These are phyloP conservation scores for Melanogaster broomeanus DNA, from an alignment of 768 basidiomycete genomes.

Conservation along the genomic window DNA sequence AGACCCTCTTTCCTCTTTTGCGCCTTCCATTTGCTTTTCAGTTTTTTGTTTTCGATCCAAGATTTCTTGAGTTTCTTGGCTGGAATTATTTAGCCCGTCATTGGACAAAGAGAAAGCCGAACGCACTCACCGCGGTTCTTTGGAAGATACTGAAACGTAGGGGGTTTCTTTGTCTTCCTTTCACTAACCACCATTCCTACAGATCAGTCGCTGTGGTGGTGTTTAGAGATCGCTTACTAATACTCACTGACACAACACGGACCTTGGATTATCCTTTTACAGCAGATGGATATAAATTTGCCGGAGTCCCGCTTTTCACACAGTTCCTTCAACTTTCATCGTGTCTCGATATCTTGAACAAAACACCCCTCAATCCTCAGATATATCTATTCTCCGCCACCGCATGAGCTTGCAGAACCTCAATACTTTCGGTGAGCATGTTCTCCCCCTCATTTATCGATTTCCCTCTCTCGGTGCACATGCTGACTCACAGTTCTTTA, in stretches of 20 bases:
- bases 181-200: conserved; percentile 8
- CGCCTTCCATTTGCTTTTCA: conserved; percentile 76
- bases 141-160: conserved; percentile 71
- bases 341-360: conserved; percentile 32
- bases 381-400: conserved; percentile 48
- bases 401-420: conserved; percentile 97
- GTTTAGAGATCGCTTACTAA: conserved; percentile 30
- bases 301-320: conserved; percentile 13
- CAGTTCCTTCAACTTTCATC: conserved; percentile 28
- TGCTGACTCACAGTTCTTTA: conserved; percentile 11
- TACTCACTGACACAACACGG: conserved; percentile 9
- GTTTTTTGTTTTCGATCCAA: conserved; percentile 77
- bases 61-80: conserved; percentile 80
- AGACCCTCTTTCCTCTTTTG: conserved; percentile 58
- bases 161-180: conserved; percentile 52
- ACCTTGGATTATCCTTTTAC: conserved; percentile 1
- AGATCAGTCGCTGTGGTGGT: neutral
- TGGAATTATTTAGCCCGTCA: conserved; percentile 29
- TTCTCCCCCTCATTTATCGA: conserved; percentile 23
- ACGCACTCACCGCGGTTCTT: conserved; percentile 53
- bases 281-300: conserved; percentile 23
- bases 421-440: conserved; percentile 65
- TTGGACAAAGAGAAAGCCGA: neutral
- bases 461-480: neutral
- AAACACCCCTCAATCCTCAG: conserved; percentile 50